phyloP scores from a whole-genome alignment of 1,284 basidiomycete genomes.

The Fomitopsis palustris region DNA sequence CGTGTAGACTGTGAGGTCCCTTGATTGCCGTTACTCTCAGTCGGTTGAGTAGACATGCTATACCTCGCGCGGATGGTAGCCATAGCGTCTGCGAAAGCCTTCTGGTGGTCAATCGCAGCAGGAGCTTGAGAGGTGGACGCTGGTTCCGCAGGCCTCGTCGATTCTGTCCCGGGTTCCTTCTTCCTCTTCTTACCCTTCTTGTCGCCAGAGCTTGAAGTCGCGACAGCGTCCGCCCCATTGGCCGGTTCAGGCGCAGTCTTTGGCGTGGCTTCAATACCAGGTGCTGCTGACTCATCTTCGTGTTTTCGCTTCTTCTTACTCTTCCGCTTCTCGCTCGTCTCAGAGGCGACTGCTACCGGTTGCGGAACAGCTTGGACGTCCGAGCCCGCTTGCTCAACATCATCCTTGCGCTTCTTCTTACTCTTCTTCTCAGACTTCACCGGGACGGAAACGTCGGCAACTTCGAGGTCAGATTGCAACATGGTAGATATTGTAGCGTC shows the following conservation, averaged over 20 bases:
- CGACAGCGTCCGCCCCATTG: constrained; percentile 1
- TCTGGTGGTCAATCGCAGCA: not conserved
- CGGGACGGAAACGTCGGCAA: not conserved
- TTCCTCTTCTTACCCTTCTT: constrained; percentile 13
- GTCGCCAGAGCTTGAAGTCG: not conserved
- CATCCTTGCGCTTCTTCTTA: constrained; percentile 7
- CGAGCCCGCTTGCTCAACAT: not conserved
- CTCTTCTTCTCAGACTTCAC: constrained; percentile 6
- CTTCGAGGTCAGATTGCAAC: not conserved
- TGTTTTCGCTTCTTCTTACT: not conserved
- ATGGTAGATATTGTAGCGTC: too few species aligned
- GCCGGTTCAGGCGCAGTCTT: not conserved
- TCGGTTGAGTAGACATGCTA: not conserved
- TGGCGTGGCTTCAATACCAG: too few species aligned
- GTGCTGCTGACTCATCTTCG: not conserved
- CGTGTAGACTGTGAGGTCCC: not conserved
- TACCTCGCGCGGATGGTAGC: not conserved
- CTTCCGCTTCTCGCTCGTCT: not conserved
- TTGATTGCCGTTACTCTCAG: too few species aligned
- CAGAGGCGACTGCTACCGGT: not conserved
- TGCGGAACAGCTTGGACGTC: not conserved
- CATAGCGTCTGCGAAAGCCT: not conserved
- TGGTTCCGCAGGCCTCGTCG: not conserved
- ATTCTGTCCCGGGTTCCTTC: constrained; percentile 3
- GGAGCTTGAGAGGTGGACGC: not conserved